A percentile compares a stretch with the other conserved stretches of the same genome.
Evolutionary conservation across 345 rosid species (phyloP).

Genomic region (Streptanthus diversifolius): DNA sequence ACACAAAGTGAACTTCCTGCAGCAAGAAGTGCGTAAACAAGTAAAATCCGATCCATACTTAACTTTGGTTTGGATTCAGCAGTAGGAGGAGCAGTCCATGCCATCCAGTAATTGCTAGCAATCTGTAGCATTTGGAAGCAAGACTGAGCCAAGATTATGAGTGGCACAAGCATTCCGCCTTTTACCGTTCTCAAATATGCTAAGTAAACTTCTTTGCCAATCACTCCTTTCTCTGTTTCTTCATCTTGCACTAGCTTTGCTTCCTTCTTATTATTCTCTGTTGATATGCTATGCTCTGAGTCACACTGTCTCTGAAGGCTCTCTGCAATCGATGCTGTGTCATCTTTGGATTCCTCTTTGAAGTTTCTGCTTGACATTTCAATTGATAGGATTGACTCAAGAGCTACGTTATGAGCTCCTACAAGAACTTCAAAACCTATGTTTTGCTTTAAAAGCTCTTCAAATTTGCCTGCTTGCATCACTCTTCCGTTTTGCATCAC

Average conservation of each 20-base stretch:
- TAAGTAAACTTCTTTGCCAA: slow-evolving; percentile 84
- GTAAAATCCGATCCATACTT: slow-evolving; percentile 55
- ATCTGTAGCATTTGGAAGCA: slow-evolving; percentile 76
- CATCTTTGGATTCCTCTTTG: slow-evolving; percentile 40
- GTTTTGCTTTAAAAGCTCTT: slow-evolving; percentile 66
- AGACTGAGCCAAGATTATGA: slow-evolving; percentile 81
- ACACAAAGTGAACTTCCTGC: slow-evolving; percentile 71
- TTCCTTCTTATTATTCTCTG: slow-evolving; percentile 54
- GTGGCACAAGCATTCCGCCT: slow-evolving; percentile 69
- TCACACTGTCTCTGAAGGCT: slow-evolving; percentile 40
- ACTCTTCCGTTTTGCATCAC: slow-evolving; percentile 93
- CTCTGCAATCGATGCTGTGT: slow-evolving; percentile 37
- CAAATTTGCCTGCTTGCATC: slow-evolving; percentile 73
- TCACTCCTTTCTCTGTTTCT: slow-evolving; percentile 85
- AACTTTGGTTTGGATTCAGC: slow-evolving; percentile 46
- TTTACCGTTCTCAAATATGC: slow-evolving; percentile 66
- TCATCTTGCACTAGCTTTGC: slow-evolving; percentile 90
- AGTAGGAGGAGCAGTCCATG: slow-evolving; percentile 82
- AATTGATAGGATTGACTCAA: slow-evolving; percentile 60
- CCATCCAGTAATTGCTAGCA: slow-evolving; percentile 94
- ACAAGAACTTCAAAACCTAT: slow-evolving; percentile 86
- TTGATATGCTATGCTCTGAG: slow-evolving; percentile 53
- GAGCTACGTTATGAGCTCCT: slow-evolving; percentile 84
- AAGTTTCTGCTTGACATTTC: slow-evolving; percentile 54
- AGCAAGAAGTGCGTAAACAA: slow-evolving; percentile 62